These are phyloP conservation scores for Brettanomyces anomalus DNA, from an alignment of 805 yeast genomes.

Conservation along the genomic window DNA sequence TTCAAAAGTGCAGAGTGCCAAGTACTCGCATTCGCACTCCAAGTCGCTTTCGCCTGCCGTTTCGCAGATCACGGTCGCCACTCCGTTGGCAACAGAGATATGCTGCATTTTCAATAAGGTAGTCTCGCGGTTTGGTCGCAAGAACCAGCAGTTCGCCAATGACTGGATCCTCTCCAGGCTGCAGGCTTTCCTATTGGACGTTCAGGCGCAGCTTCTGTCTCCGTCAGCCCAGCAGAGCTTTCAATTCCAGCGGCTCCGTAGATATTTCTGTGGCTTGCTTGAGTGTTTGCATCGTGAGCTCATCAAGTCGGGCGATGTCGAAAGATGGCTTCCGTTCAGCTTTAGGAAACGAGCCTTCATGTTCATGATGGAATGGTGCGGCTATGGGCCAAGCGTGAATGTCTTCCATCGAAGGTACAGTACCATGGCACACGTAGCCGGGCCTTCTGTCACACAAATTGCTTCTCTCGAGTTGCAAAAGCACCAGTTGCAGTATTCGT, in stretches of 20 bases:
- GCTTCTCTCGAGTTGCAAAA: conserved; percentile 78
- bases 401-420: conserved; percentile 60
- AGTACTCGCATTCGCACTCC: background rate
- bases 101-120: conserved; percentile 65
- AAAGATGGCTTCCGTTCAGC: conserved; percentile 72
- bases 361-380: conserved; percentile 90
- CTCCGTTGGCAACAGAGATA: conserved; percentile 35
- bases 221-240: conserved; percentile 54
- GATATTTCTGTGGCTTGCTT: conserved; percentile 76
- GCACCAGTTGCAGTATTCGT: conserved; percentile 56
- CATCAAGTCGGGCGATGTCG: conserved; percentile 32
- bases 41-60: background rate
- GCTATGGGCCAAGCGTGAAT: conserved; percentile 60
- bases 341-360: conserved; percentile 78
- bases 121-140: conserved; percentile 52
- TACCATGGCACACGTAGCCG: conserved; percentile 37
- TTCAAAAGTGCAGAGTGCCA: background rate
- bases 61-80: background rate
- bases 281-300: conserved; percentile 63
- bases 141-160: conserved; percentile 46
- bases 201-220: conserved; percentile 44
- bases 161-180: conserved; percentile 60
- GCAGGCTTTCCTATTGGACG: conserved; percentile 50
- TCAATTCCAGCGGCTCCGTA: conserved; percentile 66
- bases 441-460: conserved; percentile 38